Base-by-base conservation (phyloP, 352 stramenopile species). In the Globisporangium yorkense region DNA sequence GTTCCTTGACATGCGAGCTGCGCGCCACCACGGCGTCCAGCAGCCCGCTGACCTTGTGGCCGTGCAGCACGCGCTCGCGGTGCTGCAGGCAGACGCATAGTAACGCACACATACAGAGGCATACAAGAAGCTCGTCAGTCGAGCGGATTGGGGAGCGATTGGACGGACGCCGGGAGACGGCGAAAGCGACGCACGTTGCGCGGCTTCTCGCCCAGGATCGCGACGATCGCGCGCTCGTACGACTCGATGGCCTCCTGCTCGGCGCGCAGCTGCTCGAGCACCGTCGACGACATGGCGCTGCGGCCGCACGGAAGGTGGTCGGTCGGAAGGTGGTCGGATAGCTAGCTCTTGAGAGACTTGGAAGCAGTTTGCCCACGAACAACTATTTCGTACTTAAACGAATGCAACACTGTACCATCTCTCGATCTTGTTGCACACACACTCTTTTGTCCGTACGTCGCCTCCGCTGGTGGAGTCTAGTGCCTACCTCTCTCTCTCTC, bases 1-100 rank as follows among this genome's bases (percentile, higher is more conserved):
- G 78, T 53, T 89, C 74, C 39, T 91, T 72, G 9, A 87, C 78
- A 27, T 92, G 80, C 13, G 70, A 67, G 57, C 80, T 92, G 62
- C 79, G 80, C 54, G 77, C 56, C 16, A 80, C 77, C 37, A 93
- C 82, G 24, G 81, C 67, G 47, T 91, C 77, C 49, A 95, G 68
- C 52, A 92, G 68, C 33, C 83, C 81, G 69, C 84, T 91, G 55
- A 95, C 82, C 50, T 92, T 92, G 63, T 94, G 86, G 45, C 81
- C 79, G 45, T 95, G 86, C 33, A 93, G 54, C 58, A 92, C 84
- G 46, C 84, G 84, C 29, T 73, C 71, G 13, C 79, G 78, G 60
- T 95, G 86, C 85, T 95, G 63, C 45, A 39, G 0, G 20, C 27
- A 47, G 39, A 29, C 4, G 16, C 24, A 29, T 8, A 50, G 39